Percentiles rank a stretch among this genome's conserved stretches.
Conservation (phyloP, 441 rosid species). For the Euphorbia celastroides region DNA sequence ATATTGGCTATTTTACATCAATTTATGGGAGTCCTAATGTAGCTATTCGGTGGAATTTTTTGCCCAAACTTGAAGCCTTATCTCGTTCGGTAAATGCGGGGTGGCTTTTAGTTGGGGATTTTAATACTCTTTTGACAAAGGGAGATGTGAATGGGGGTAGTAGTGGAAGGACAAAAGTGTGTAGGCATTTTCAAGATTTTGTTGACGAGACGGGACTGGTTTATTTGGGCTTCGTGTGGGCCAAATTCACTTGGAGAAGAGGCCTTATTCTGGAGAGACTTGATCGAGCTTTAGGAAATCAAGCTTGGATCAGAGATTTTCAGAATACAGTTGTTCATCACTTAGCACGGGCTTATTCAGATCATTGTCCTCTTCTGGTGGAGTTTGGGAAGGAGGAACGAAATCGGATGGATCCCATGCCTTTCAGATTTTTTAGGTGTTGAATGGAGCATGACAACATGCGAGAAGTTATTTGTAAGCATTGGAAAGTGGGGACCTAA, state of each 20-base stretch:
- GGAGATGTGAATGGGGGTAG: neutral
- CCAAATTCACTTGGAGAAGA: neutral
- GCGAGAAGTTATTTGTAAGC: too few species aligned
- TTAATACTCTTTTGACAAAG: neutral
- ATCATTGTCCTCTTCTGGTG: neutral
- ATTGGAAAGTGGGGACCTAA: too few species aligned
- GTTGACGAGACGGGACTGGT: neutral
- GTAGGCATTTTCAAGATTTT: neutral
- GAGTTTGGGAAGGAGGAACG: too few species aligned
- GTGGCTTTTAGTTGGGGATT: neutral
- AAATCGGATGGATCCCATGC: too few species aligned
- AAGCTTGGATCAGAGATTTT: neutral
- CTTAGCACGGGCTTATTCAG: neutral
- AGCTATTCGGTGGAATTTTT: neutral
- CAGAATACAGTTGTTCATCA: neutral
- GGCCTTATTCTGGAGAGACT: neutral
- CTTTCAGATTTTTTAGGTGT: too few species aligned
- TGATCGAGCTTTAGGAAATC: neutral
- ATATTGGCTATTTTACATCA: neutral
- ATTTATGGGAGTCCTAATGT: neutral
- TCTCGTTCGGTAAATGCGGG: neutral
- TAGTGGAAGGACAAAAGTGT: neutral
- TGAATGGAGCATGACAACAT: too few species aligned
- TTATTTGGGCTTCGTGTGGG: neutral
- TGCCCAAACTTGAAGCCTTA: neutral